Conservation (phyloP, 441 rosid genomes). For the Gossypium laxum region DNA sequence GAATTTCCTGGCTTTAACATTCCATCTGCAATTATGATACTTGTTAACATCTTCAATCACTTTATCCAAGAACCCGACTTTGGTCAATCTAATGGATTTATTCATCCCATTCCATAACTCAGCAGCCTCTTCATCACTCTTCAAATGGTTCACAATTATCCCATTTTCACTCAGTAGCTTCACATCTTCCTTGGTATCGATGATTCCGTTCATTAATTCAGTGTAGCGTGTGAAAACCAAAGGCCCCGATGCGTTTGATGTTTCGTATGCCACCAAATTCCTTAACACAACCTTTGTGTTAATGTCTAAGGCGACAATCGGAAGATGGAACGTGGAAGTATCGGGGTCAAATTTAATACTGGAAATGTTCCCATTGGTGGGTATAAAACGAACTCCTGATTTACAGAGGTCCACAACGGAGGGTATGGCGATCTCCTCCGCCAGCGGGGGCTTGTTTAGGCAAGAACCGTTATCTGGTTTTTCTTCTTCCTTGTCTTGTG, state of each 20-base stretch:
- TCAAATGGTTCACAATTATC: neutral
- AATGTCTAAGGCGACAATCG: neutral
- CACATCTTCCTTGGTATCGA: neutral
- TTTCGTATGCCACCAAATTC: neutral
- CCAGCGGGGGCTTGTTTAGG: neutral
- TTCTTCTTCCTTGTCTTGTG: neutral
- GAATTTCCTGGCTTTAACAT: constrained; percentile 36
- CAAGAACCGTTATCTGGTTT: neutral
- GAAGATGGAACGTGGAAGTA: neutral
- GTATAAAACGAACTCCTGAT: neutral
- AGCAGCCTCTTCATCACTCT: neutral
- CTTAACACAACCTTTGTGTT: neutral
- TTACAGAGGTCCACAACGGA: neutral
- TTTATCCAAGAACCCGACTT: neutral
- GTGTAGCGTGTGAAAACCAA: constrained; percentile 1
- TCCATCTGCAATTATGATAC: constrained; percentile 37
- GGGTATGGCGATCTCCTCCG: neutral
- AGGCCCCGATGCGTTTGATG: neutral
- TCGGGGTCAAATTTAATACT: neutral
- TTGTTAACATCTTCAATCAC: neutral
- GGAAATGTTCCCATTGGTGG: neutral
- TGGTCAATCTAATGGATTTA: neutral
- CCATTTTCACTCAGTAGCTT: neutral
- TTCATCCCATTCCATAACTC: neutral
- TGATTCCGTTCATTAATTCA: neutral